Base-by-base conservation (phyloP, 2,329 filamentous ascomycete species). In the Ophiocordyceps robertsii region DNA sequence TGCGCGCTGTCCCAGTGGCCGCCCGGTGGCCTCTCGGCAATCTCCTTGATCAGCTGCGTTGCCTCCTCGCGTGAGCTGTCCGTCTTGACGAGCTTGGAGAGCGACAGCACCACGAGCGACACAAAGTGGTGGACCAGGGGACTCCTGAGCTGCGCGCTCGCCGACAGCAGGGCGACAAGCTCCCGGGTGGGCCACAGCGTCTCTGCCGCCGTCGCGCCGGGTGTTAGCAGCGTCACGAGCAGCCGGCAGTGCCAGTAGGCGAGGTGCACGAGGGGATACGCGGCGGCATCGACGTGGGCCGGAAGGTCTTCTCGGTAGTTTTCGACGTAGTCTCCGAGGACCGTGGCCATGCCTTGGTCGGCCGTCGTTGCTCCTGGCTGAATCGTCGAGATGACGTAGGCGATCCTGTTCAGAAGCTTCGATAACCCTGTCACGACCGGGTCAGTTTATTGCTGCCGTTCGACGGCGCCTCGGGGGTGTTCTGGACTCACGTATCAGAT, bases 201-300 rank as follows among this genome's bases (percentile, higher is more conserved):
- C 45, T 82, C 73, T 2, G 67, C 61, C 0, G 75, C 67, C 35
- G 73, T 71, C 1, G 72, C 66, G 11, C 67, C 68, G 1, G 75
- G 70, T 32, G 72, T 73, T 42, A 80, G 65, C 3, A 84, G 67
- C 41, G 78, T 75, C 10, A 76, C 68, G 16, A 86, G 65, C 9
- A 85, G 67, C 46, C 78, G 75, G 49, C 75, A 70, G 56, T 85
- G 80, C 73, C 82, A 84, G 59, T 83, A 85, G 16, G 73, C 73
- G 21, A 86, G 66, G 50, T 82, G 75, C 2, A 85, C 66, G 29
- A 81, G 55, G 4, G 75, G 74, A 39, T 72, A 66, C 3, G 65
- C 61, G 0, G 61, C 54, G 4, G 70, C 68, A 19, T 75, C 74
- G 24, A 80, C 63, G 37, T 69, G 67, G 12, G 66, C 61, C 4